Base-by-base conservation (phyloP, 768 basidiomycete genomes). In the Mrakia frigida region DNA sequence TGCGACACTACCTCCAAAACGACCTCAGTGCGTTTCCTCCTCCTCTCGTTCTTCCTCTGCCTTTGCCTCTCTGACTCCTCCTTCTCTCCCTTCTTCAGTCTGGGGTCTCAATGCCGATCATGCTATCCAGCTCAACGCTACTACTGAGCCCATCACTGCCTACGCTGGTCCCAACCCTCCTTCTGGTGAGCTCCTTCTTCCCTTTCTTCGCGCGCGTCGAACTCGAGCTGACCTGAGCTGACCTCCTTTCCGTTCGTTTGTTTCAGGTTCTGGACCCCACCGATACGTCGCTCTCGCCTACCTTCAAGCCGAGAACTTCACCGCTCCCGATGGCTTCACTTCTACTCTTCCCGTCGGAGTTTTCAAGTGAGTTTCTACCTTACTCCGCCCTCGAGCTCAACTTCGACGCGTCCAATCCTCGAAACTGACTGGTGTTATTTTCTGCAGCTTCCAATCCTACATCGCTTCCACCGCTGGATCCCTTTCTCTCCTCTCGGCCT, bases 251-350 rank as follows among this genome's bases (percentile, higher is more conserved):
- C 56, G n/a, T 28, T 56, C 13, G 25, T 25, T 56, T 56, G 25
- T 1, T 25, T n/a, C 28, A 56, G 56, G 65, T 6, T 68, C 65
- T 4, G 65, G 65, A 4, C 65, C 65, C n/a, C 65, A 68, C 25
- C 65, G 65, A 39, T 68, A 68, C 37, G 65, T 68, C 65, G 39
- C 65, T 37, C 65, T 68, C 23, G 65, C 65, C 35, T 68, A 68
- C 39, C 65, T 68, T 7, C 65, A 68, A n/a, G 35, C 65, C 25
- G 35, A 35, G 0, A 39, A 39, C 37, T 68, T 68, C n/a, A 68
- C 65, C 39, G 35, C 65, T 13, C 65, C 65, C 39, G 65, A 68
- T 25, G 65, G 65, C 35, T 68, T 68, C 65, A 39, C 65, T 6
- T 68, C 65, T 18, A 37, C 39, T n/a, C 65, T 68, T 25, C 65